Percentiles rank a stretch among this genome's conserved stretches.
Conservation (phyloP, 2,329 filamentous ascomycete genomes). For the Venturia asperata region DNA sequence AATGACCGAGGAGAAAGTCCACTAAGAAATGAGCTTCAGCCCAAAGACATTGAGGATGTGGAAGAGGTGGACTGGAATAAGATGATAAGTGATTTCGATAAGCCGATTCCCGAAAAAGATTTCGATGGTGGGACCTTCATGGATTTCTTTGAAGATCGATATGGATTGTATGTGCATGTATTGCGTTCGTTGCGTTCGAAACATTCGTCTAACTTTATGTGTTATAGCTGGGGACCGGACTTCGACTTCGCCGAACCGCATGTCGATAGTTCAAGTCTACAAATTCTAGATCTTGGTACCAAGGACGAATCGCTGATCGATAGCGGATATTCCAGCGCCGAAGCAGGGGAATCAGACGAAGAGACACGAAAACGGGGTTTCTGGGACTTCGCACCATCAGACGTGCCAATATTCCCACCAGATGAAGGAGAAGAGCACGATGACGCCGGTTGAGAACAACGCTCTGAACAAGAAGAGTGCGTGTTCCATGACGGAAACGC, state of each 20-base stretch:
- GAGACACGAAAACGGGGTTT: not conserved
- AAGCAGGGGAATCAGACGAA: not conserved
- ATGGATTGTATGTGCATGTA: not conserved
- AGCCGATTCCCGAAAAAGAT: not conserved
- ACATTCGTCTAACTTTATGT: not conserved
- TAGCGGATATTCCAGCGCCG: slow-evolving; percentile 6
- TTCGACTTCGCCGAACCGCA: not conserved
- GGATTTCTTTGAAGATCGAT: slow-evolving; percentile 1
- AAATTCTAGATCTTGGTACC: not conserved
- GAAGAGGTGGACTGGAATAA: slow-evolving; percentile 3
- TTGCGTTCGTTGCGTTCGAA: not conserved
- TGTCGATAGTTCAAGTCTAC: not conserved
- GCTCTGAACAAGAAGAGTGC: not conserved
- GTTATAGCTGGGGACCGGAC: not conserved
- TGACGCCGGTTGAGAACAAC: not conserved
- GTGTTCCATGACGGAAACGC: not conserved
- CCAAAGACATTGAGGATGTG: slow-evolving; percentile 9
- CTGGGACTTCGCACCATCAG: not conserved
- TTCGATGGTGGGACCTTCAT: not conserved
- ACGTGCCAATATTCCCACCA: not conserved
- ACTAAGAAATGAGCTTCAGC: not conserved
- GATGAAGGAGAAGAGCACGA: not conserved
- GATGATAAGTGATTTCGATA: not conserved
- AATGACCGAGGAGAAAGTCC: not conserved
- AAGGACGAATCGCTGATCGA: not conserved